Percentiles rank a stretch among this genome's conserved stretches.
These are phyloP conservation scores for Schizophyllum amplum DNA, from an alignment of 1,284 basidiomycete species.

Conservation along the genomic window DNA sequence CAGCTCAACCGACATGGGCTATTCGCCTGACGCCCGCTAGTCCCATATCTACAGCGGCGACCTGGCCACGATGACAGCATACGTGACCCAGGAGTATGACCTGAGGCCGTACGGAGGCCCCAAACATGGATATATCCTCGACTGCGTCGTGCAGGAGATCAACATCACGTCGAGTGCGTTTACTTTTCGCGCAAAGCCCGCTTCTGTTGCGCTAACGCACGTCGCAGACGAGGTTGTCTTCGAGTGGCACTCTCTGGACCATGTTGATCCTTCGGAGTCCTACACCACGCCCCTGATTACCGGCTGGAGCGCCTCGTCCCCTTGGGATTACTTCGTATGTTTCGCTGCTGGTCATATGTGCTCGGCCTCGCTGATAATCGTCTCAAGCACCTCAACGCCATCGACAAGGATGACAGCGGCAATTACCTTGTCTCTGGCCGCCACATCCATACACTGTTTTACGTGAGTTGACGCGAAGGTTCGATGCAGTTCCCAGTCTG, in stretches of 20 bases:
- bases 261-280: conserved; percentile 6
- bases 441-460: conserved; percentile 5
- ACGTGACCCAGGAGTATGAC: not conserved
- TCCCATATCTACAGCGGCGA: not conserved
- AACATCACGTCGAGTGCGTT: conserved; percentile 3
- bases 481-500: too few relatives aligned
- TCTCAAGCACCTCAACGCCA: conserved; percentile 8
- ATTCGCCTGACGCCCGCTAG: not conserved
- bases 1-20: not conserved
- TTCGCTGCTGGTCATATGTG: too few relatives aligned
- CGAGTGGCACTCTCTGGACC: conserved; percentile 9
- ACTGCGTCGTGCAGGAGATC: conserved; percentile 8
- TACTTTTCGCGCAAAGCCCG: not conserved
- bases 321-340: conserved; percentile 3
- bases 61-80: not conserved
- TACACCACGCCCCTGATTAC: conserved; percentile 4
- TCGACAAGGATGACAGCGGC: conserved; percentile 6
- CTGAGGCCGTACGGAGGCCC: conserved; percentile 5
- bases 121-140: conserved; percentile 7
- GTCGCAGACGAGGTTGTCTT: conserved; percentile 3
- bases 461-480: too few relatives aligned
- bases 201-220: not conserved
- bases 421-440: conserved; percentile 10
- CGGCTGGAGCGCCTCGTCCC: not conserved
- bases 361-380: too few relatives aligned